Evolutionary conservation across 495 filamentous ascomycete species (phyloP), one percentile per base, ranked within the genome.

Genomic region (Neurospora tetraspora): DNA sequence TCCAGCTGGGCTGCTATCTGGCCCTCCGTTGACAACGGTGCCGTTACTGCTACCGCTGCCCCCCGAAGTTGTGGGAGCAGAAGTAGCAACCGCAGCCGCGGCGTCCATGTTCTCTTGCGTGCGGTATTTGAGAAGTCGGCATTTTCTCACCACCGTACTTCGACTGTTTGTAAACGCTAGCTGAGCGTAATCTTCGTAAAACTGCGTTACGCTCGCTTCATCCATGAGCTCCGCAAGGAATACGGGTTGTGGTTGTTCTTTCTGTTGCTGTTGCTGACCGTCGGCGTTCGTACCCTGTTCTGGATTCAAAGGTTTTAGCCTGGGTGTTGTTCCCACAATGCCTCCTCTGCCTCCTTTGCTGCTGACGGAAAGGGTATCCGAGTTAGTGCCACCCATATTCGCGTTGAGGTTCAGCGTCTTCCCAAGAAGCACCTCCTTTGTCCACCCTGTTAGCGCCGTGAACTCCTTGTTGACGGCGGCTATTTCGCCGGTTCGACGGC

Each of bases 381-480:
- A 80, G 6, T 73, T 78, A 18, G 79, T 78, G 70, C 79, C 74
- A 71, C 80, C 86, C 47, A 87, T 90, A 80, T 98, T 98, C 78
- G 93, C 88, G 78, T 99, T 98, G 34, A 93, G 84, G 78, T 99
- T 98, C 3, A 92, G 85, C 73, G 93, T 91, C 80, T 93, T 93
- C 70, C 96, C 96, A 4, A 98, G 84, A 3, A 99, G 83, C 2
- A 99, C 90, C 68, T 97, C 92, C 76, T 94, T 94, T 73, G 90
- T 91, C 96, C 96, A 99, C 10, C 96, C 96, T 2, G 96, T 97
- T 23, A 99, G 85, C 69, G 96, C 91, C 42, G 89, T 91, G 80
- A 99, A 99, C 80, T 98, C 96, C 78, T 98, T 97, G 74, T 93
- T 94, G 1, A 96, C 91, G 11, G 92, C 91, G 3, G 93, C 94